These are phyloP conservation scores for Ambrosia artemisiifolia DNA, from an alignment of 129 eudicot species.

Conservation along the genomic window DNA sequence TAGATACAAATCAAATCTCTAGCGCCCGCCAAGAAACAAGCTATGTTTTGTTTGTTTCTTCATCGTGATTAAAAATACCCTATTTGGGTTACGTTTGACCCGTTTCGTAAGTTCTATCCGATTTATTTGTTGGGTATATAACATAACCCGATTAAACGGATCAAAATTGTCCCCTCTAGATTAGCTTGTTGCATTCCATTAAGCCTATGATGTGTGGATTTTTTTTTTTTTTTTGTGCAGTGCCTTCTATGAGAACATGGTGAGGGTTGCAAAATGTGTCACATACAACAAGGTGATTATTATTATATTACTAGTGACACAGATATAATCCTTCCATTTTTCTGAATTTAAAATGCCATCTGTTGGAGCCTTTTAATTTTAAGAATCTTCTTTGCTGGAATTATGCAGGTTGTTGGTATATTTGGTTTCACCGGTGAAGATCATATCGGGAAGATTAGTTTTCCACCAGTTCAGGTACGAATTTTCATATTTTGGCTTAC, in stretches of 20 bases:
- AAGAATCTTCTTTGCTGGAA: neutral
- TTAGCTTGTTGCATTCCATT: neutral
- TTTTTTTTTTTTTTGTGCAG: conserved; percentile 34
- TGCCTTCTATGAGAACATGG: conserved; percentile 88
- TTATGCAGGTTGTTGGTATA: conserved; percentile 73
- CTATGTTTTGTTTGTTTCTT: neutral
- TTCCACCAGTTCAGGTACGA: conserved; percentile 85
- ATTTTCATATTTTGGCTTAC: neutral
- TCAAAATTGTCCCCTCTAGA: neutral
- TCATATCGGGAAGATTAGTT: conserved; percentile 85
- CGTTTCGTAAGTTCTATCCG: neutral
- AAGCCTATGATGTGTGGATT: conserved; percentile 6
- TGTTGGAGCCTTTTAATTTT: neutral
- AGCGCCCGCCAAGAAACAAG: neutral
- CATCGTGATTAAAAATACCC: neutral
- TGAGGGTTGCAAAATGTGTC: conserved; percentile 78
- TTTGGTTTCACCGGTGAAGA: conserved; percentile 95
- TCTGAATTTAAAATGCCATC: neutral
- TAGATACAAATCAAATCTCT: neutral
- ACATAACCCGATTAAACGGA: neutral
- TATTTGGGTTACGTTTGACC: neutral
- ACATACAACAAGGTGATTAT: conserved; percentile 74
- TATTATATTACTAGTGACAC: neutral
- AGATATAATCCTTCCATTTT: neutral
- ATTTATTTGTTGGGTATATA: neutral